A percentile compares a stretch with the other conserved stretches of the same genome.
Conservation (phyloP, 257 asterid species). For the Nicotiana knightiana region DNA sequence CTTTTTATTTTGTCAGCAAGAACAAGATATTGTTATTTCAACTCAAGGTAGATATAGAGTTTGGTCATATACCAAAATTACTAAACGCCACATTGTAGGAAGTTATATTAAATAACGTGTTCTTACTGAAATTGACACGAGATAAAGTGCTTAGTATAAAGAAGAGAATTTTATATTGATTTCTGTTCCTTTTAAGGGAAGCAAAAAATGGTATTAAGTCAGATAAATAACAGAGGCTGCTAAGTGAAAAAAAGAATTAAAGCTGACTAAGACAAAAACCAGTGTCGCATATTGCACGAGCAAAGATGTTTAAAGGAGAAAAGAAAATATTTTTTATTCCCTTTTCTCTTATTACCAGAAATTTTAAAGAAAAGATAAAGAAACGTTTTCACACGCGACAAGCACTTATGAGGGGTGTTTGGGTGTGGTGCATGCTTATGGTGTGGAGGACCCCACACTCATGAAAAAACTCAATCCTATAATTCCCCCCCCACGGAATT, state of each 20-base stretch:
- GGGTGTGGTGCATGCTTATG: conserved; percentile 12
- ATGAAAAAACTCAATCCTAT: background rate
- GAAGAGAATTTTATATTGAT: conserved; percentile 13
- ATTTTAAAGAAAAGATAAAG: background rate
- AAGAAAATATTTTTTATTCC: background rate
- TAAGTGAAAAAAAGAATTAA: background rate
- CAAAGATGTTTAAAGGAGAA: background rate
- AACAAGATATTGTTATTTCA: too few species aligned
- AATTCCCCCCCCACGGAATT: conserved; percentile 14
- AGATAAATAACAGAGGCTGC: conserved; percentile 18
- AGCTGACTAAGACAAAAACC: background rate
- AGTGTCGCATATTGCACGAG: conserved; percentile 3
- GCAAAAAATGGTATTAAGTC: conserved; percentile 18
- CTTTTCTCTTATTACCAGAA: background rate
- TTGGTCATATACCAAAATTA: background rate
- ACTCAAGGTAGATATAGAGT: too few species aligned
- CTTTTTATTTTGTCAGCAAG: too few species aligned
- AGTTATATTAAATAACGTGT: too few species aligned
- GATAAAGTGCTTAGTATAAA: background rate
- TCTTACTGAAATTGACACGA: background rate
- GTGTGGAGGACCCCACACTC: background rate
- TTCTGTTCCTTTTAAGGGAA: conserved; percentile 33
- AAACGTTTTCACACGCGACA: conserved; percentile 53
- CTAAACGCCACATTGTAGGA: too few species aligned
- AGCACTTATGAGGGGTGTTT: conserved; percentile 32